Evolutionary conservation across 345 rosid species (phyloP), one percentile per base, ranked within the genome.

Genomic region (Mallotus nudiflorus): DNA sequence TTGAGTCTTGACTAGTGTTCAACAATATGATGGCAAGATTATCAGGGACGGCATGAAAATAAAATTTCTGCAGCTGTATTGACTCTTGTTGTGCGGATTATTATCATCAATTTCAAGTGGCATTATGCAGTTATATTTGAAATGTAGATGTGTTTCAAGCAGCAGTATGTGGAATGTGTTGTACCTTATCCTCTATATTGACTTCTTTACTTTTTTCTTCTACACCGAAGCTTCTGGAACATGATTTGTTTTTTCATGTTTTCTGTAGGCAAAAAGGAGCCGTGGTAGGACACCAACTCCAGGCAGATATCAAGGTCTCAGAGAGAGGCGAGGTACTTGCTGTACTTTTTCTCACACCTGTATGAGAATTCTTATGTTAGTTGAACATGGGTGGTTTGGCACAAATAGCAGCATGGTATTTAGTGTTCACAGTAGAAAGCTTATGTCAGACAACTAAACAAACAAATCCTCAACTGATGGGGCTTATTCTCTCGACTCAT

Each of bases 201-300:
- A 4, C 2, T n/a, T 40, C 46, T 22, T 62, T 62, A 39, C 7
- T 3, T 11, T 45, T 46, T 33, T 14, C 0, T 58, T 40, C 27
- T 59, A 15, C 29, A 49, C 37, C 6, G 15, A 29, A 50, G 5
- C 49, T 73, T 35, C 50, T 18, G 6, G 2, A 55, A 3, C 64
- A 12, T 52, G 28, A 19, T 62, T 13, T n/a, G n/a, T n/a, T 64
- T 25, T 4, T 68, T 64, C 33, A 39, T 35, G 12, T 56, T 63
- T 69, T 67, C 12, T 15, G 70, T 81, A 88, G 93, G 93, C 93
- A 45, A 88, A 82, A 74, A 83, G 90, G 77, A 68, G 62, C 6
- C 82, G 90, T 66, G 93, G 90, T 44, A 82, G 90, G 80, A 84
- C 90, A 33, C 90, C 90, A 1, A 88, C 93, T 22, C 89, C 90